Conservation (phyloP, 257 asterid species). For the Cinchona pubescens region DNA sequence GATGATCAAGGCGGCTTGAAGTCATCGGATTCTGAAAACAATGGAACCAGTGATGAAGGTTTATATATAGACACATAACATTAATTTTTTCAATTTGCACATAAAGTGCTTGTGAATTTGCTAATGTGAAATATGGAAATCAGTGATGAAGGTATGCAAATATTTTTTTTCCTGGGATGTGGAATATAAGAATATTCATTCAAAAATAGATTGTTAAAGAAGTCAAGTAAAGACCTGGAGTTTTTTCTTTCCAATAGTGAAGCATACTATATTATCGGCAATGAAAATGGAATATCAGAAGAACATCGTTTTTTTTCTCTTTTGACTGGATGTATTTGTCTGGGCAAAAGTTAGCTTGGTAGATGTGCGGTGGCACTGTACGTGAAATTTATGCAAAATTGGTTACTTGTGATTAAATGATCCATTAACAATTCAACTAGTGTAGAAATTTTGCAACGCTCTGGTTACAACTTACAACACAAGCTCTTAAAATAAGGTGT, state of each 20-base stretch:
- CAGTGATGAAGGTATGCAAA: not conserved
- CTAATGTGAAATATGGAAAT: not conserved
- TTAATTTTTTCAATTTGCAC: too few relatives aligned
- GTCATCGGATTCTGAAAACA: slow-evolving; percentile 10
- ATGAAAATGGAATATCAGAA: too few relatives aligned
- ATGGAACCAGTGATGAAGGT: not conserved
- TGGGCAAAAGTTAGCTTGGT: not conserved
- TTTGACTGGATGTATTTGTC: not conserved
- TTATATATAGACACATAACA: not conserved
- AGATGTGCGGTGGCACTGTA: too few relatives aligned
- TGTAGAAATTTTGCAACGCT: too few relatives aligned
- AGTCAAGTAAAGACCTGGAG: not conserved
- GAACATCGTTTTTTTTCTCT: not conserved
- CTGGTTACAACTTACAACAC: too few relatives aligned
- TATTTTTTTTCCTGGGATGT: not conserved
- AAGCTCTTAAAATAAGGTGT: too few relatives aligned
- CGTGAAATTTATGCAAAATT: not conserved
- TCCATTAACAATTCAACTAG: too few relatives aligned
- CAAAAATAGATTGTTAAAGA: not conserved
- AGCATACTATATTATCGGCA: not conserved
- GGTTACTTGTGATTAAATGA: too few relatives aligned
- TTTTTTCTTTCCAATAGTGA: not conserved
- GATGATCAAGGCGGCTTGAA: not conserved
- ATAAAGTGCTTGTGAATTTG: not conserved
- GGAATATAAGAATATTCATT: not conserved